A percentile compares a stretch with the other conserved stretches of the same genome.
Conservation (phyloP, 1,139 yeast species). For the Yamadazyma friedrichii region DNA sequence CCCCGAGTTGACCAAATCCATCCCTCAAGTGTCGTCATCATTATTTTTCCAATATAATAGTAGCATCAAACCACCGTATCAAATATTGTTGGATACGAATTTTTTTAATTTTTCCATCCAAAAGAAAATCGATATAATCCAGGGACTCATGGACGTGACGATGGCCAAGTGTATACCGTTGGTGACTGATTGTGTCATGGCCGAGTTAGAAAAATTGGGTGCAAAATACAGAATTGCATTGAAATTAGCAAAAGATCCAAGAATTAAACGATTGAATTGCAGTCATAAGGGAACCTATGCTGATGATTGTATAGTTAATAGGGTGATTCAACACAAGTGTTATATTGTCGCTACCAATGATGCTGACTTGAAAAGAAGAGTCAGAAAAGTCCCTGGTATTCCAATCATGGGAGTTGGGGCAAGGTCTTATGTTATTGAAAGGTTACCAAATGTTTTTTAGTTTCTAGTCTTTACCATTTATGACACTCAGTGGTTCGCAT, state of each 20-base stretch:
- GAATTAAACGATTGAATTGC: slow-evolving; percentile 83
- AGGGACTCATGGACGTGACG: slow-evolving; percentile 94
- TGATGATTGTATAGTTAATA: slow-evolving; percentile 91
- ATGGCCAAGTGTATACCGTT: slow-evolving; percentile 95
- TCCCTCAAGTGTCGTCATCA: slow-evolving; percentile 96
- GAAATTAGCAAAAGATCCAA: slow-evolving; percentile 88
- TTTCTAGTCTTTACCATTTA: not conserved
- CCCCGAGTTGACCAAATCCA: slow-evolving; percentile 76
- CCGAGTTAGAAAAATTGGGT: slow-evolving; percentile 93
- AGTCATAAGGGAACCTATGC: slow-evolving; percentile 96
- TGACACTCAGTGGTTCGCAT: not conserved
- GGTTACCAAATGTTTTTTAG: slow-evolving; percentile 90
- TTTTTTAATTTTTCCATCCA: slow-evolving; percentile 95
- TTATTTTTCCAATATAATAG: slow-evolving; percentile 91
- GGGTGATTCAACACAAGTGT: slow-evolving; percentile 95
- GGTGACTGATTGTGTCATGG: slow-evolving; percentile 96
- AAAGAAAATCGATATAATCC: slow-evolving; percentile 86
- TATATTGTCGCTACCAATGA: slow-evolving; percentile 97
- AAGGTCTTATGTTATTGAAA: slow-evolving; percentile 86
- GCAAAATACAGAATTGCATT: slow-evolving; percentile 92
- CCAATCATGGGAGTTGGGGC: slow-evolving; percentile 97
- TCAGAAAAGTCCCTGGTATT: slow-evolving; percentile 94
- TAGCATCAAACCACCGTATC: slow-evolving; percentile 95
- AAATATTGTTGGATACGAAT: slow-evolving; percentile 91
- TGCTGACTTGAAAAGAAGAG: slow-evolving; percentile 93